Percentiles rank a stretch among this genome's conserved stretches.
These are phyloP conservation scores for Eucalyptus urophylla DNA, from an alignment of 345 rosid species.

Conservation along the genomic window DNA sequence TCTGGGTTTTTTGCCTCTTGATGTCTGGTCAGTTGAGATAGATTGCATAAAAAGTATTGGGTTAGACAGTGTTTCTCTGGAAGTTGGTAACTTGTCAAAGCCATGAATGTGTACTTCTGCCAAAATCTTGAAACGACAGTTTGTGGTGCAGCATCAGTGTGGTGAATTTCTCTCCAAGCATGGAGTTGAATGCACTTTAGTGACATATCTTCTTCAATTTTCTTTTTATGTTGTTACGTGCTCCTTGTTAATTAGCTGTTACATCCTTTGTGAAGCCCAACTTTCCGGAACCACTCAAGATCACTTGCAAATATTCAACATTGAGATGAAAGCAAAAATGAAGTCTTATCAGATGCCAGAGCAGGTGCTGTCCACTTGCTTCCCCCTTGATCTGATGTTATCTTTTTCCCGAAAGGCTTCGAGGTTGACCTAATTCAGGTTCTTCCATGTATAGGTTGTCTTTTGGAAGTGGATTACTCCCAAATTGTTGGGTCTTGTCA, in stretches of 20 bases:
- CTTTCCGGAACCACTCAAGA: conserved; percentile 91
- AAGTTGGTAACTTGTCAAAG: not conserved
- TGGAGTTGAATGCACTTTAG: not conserved
- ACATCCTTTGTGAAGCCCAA: conserved; percentile 54
- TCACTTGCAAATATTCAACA: conserved; percentile 96
- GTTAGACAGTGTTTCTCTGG: not conserved
- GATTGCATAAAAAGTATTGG: not conserved
- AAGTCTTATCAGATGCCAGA: conserved; percentile 44
- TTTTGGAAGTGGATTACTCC: conserved; percentile 98
- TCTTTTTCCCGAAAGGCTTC: not conserved
- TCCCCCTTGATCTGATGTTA: not conserved
- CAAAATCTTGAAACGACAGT: not conserved
- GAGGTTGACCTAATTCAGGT: not conserved
- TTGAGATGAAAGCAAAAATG: conserved; percentile 90
- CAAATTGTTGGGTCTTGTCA: conserved; percentile 87
- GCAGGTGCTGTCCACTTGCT: conserved; percentile 1
- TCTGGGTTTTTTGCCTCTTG: not conserved
- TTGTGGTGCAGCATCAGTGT: not conserved
- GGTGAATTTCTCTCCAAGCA: not conserved
- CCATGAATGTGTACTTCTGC: not conserved
- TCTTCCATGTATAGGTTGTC: conserved; percentile 39
- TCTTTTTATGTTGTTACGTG: not conserved
- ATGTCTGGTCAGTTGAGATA: not conserved
- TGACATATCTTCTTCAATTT: not conserved
- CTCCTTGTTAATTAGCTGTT: not conserved